Conservation (phyloP, 768 basidiomycete species). For the Mycena floridula region DNA sequence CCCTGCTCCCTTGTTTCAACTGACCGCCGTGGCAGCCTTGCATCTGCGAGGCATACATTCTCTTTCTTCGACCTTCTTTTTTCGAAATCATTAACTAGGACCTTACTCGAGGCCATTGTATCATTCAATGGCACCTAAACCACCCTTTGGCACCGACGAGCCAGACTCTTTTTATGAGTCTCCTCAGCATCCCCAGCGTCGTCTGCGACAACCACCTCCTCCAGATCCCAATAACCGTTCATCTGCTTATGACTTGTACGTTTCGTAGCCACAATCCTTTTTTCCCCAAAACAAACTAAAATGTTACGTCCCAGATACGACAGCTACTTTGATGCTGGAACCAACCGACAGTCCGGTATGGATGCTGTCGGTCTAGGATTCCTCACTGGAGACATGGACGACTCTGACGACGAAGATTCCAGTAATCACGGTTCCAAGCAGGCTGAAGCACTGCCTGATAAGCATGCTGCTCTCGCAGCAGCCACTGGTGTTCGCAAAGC, state of each 20-base stretch:
- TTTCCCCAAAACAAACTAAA: constrained; percentile 6
- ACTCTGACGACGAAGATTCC: constrained; percentile 36
- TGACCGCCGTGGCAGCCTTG: constrained; percentile 12
- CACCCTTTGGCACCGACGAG: constrained; percentile 66
- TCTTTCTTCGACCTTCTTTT: constrained; percentile 17
- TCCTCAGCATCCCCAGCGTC: constrained; percentile 33
- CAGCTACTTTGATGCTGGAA: constrained; percentile 41
- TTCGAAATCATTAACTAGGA: constrained; percentile 1
- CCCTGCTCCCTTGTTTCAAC: too few species aligned
- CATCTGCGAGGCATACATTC: constrained; percentile 24
- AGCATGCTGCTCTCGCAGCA: constrained; percentile 31
- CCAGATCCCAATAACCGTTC: constrained; percentile 49
- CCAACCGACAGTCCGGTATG: constrained; percentile 46
- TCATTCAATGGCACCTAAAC: constrained; percentile 36
- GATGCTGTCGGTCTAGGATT: constrained; percentile 46
- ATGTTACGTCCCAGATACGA: constrained; percentile 46
- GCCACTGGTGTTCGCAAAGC: constrained; percentile 19
- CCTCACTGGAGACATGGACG: constrained; percentile 36
- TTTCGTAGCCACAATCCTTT: constrained; percentile 11
- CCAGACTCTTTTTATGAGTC: constrained; percentile 56
- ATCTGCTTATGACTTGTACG: constrained; percentile 68
- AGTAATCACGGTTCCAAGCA: constrained; percentile 9
- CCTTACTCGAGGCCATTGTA: too few species aligned
- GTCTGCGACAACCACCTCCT: constrained; percentile 38
- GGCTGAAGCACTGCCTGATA: constrained; percentile 19